Percentiles rank a stretch among this genome's conserved stretches.
phyloP scores from a whole-genome alignment of 768 basidiomycete species.

The Plicaturopsis crispa region DNA sequence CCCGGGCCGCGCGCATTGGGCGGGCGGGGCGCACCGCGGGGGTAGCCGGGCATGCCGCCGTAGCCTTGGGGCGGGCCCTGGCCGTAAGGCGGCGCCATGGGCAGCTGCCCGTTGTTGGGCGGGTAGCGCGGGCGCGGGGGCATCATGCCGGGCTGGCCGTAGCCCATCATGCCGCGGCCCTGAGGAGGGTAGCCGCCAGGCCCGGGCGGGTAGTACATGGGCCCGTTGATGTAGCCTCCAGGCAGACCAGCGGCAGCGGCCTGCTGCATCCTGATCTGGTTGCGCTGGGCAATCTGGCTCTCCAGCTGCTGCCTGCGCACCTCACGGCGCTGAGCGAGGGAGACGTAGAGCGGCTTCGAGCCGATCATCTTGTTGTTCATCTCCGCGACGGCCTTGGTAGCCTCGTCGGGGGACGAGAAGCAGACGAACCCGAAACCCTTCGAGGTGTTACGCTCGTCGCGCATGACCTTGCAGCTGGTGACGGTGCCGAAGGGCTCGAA shows the following conservation, averaged over 20 bases:
- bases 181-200: slow-evolving; percentile 79
- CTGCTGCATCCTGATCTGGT: slow-evolving; percentile 95
- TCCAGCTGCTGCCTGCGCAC: slow-evolving; percentile 97
- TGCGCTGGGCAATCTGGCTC: slow-evolving; percentile 97
- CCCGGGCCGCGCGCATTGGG: slow-evolving; percentile 54
- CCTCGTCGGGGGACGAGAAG: slow-evolving; percentile 97
- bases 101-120: slow-evolving; percentile 67
- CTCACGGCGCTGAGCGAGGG: slow-evolving; percentile 96
- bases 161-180: slow-evolving; percentile 71
- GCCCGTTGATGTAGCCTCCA: slow-evolving; percentile 74
- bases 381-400: slow-evolving; percentile 98
- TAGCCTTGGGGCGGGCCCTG: slow-evolving; percentile 71
- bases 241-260: slow-evolving; percentile 81
- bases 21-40: slow-evolving; percentile 49
- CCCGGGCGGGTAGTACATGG: slow-evolving; percentile 80
- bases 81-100: slow-evolving; percentile 64
- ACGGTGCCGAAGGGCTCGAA: slow-evolving; percentile 97
- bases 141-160: slow-evolving; percentile 80
- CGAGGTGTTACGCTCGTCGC: slow-evolving; percentile 87
- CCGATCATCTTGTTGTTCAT: slow-evolving; percentile 99
- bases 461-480: slow-evolving; percentile 99
- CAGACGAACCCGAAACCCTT: slow-evolving; percentile 99
- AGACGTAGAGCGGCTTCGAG: slow-evolving; percentile 96
- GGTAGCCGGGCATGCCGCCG: slow-evolving; percentile 59
- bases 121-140: slow-evolving; percentile 83